These are phyloP conservation scores for Kurtzmaniella quercitrusa DNA, from an alignment of 1,139 yeast genomes.

Conservation along the genomic window DNA sequence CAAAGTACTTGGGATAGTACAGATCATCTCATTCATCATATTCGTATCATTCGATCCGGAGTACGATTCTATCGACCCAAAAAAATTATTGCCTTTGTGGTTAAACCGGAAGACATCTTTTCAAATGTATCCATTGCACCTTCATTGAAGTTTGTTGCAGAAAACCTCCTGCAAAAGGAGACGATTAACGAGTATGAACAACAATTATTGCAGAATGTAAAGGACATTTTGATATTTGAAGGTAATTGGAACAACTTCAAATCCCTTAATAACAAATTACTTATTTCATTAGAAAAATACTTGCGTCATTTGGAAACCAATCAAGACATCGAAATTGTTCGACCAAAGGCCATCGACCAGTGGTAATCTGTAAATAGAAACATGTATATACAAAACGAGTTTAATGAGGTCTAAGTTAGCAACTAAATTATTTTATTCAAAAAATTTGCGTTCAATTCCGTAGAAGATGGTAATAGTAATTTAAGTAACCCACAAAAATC, in stretches of 20 bases:
- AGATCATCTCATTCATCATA: constrained; percentile 16
- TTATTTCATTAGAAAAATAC: neutral
- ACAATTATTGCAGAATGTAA: constrained; percentile 4
- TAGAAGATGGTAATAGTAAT: too few species aligned
- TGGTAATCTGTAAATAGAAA: neutral
- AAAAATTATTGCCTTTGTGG: neutral
- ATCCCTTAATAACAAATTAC: neutral
- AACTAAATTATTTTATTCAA: too few species aligned
- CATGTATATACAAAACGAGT: neutral
- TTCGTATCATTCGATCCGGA: constrained; percentile 25
- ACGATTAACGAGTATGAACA: constrained; percentile 3
- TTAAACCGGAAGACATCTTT: constrained; percentile 1
- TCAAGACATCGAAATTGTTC: constrained; percentile 1
- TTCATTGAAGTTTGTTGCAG: constrained; percentile 4
- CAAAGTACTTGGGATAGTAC: constrained; percentile 23
- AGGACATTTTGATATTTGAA: constrained; percentile 2
- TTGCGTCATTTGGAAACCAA: neutral
- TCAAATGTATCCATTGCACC: constrained; percentile 5
- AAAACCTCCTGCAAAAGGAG: neutral
- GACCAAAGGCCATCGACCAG: neutral
- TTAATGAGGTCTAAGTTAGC: too few species aligned
- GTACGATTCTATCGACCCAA: constrained; percentile 28
- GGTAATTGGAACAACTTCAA: neutral
- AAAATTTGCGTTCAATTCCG: too few species aligned
- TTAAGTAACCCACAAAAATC: too few species aligned